Evolutionary conservation across 1,284 basidiomycete species (phyloP).

Genomic region (Cutaneotrichosporon daszewskae): DNA sequence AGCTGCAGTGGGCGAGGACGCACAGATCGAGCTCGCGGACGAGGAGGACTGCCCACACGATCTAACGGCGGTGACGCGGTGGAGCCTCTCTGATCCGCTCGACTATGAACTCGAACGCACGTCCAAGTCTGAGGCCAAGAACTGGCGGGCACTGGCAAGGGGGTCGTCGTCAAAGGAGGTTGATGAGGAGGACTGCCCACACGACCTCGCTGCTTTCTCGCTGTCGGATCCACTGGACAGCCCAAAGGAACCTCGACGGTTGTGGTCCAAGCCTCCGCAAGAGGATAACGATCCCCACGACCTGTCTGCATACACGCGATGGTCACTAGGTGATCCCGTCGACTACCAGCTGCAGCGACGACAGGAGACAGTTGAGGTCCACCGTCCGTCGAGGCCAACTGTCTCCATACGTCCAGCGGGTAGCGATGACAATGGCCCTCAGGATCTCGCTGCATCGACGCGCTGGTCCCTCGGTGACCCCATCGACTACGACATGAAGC

Average conservation of each 20-base stretch:
- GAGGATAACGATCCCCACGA: slow-evolving; percentile 5
- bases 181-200: slow-evolving; percentile 1
- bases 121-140: no score
- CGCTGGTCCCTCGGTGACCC: not conserved
- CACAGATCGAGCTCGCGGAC: not conserved
- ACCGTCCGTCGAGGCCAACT: no score
- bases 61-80: not conserved
- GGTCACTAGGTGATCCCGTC: not conserved
- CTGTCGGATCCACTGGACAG: not conserved
- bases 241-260: no score
- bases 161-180: not conserved
- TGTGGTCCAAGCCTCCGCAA: no score
- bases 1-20: no score
- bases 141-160: no score
- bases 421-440: not conserved
- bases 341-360: no score
- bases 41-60: slow-evolving; percentile 3
- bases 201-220: slow-evolving; percentile 1
- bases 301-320: slow-evolving; percentile 1
- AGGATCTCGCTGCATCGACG: not conserved
- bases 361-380: no score
- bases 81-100: slow-evolving; percentile 2
- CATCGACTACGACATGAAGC: not conserved
- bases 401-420: no score
- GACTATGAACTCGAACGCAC: not conserved